Percentiles rank a stretch among this genome's conserved stretches.
These are phyloP conservation scores for Teratosphaeria epicoccoides DNA, from an alignment of 2,329 filamentous ascomycete genomes.

Conservation along the genomic window DNA sequence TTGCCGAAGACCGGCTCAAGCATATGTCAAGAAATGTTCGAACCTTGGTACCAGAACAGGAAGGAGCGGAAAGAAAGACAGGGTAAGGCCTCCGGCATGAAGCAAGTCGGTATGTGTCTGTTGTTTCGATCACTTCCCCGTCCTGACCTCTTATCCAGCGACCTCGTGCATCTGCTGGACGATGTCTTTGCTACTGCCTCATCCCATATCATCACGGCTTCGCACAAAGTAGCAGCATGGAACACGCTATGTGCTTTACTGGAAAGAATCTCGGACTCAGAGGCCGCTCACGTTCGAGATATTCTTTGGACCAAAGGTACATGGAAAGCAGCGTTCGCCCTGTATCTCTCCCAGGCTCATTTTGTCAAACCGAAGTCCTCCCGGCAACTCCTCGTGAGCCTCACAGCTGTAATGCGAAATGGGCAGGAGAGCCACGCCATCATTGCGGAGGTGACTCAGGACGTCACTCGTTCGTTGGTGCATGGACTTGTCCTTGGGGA, in stretches of 20 bases:
- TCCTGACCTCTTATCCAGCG: conserved; percentile 3
- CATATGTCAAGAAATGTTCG: conserved; percentile 10
- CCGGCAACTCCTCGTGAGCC: conserved; percentile 33
- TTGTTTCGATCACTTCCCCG: not conserved
- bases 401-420: conserved; percentile 29
- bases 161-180: conserved; percentile 10
- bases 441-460: not conserved
- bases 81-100: not conserved
- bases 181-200: conserved; percentile 13
- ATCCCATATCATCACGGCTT: conserved; percentile 14
- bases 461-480: not conserved
- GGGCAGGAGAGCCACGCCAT: not conserved
- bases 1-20: conserved; percentile 11
- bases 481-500: conserved; percentile 4
- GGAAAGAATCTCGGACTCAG: conserved; percentile 28
- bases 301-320: conserved; percentile 26
- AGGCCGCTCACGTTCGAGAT: conserved; percentile 18
- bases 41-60: conserved; percentile 3
- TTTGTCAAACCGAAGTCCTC: conserved; percentile 38
- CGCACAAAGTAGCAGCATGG: conserved; percentile 31
- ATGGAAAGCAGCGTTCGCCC: conserved; percentile 30
- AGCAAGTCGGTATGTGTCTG: conserved; percentile 1
- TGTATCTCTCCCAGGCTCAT: conserved; percentile 34
- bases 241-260: conserved; percentile 37
- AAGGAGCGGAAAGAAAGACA: not conserved